Evolutionary conservation across 768 basidiomycete genomes (phyloP).

Genomic region (Galerina marginata): DNA sequence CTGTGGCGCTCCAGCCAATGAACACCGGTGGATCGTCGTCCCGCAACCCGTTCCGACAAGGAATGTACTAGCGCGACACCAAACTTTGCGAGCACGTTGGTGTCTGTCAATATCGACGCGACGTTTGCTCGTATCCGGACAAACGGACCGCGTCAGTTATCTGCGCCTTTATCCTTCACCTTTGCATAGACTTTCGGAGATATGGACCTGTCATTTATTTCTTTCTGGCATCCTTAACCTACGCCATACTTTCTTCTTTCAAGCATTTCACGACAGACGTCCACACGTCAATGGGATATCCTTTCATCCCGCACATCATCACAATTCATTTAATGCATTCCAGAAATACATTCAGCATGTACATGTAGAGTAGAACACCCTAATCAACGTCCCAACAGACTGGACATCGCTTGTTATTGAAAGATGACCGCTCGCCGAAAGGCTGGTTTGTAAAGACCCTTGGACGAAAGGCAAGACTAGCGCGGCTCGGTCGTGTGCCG

Average conservation of each 20-base stretch:
- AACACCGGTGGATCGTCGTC: slow-evolving; percentile 30
- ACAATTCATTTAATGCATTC: slow-evolving; percentile 5
- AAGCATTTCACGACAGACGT: slow-evolving; percentile 3
- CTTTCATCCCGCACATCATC: slow-evolving; percentile 12
- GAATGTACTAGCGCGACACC: slow-evolving; percentile 14
- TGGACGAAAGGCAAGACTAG: background rate
- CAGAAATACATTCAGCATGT: slow-evolving; percentile 7
- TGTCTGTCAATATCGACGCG: background rate
- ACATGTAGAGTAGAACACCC: slow-evolving; percentile 3
- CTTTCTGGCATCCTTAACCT: background rate
- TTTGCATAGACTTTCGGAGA: slow-evolving; percentile 5
- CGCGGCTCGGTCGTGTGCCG: background rate
- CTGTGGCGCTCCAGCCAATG: slow-evolving; percentile 29
- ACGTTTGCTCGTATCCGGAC: slow-evolving; percentile 4
- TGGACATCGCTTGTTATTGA: background rate
- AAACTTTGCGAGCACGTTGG: background rate
- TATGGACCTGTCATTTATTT: slow-evolving; percentile 8
- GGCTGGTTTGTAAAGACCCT: background rate
- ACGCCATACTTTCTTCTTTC: slow-evolving; percentile 1
- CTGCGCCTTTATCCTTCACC: background rate
- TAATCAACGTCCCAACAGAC: background rate
- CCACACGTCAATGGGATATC: slow-evolving; percentile 3
- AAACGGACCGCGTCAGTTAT: slow-evolving; percentile 15
- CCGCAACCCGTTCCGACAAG: slow-evolving; percentile 36
- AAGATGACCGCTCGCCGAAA: background rate